Evolutionary conservation across 116 monocot species (phyloP).

Genomic region (Dioscorea cayenensis): DNA sequence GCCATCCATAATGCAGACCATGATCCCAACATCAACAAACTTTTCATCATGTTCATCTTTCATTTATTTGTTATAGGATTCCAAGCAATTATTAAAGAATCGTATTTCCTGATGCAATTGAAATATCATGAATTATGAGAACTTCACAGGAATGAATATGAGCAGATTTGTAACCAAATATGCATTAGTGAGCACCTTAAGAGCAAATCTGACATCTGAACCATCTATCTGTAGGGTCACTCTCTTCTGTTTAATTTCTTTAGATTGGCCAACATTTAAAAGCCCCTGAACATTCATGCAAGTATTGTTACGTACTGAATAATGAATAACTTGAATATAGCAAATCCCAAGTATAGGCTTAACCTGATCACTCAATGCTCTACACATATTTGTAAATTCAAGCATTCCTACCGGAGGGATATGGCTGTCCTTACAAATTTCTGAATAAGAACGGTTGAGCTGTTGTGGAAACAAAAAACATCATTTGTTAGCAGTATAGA

Average conservation of each 20-base stretch:
- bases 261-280: conserved; percentile 60
- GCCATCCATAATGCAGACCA: neutral
- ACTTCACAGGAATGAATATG: neutral
- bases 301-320: neutral
- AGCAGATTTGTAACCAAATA: too few relatives aligned
- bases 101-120: conserved; percentile 32
- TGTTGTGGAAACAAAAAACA: conserved; percentile 8
- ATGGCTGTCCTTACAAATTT: conserved; percentile 64
- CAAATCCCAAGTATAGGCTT: neutral
- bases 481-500: neutral
- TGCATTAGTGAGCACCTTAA: conserved; percentile 57
- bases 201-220: conserved; percentile 69
- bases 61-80: neutral
- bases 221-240: conserved; percentile 56
- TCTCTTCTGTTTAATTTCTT: conserved; percentile 53
- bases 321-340: neutral
- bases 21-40: neutral
- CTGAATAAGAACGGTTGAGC: conserved; percentile 74
- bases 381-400: conserved; percentile 80
- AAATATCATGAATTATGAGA: neutral
- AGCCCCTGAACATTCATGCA: conserved; percentile 45
- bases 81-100: conserved; percentile 55
- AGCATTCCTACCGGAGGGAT: conserved; percentile 57
- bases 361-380: conserved; percentile 81
- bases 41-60: neutral